These are phyloP conservation scores for Aspergillus sclerotiicarbonarius DNA, from an alignment of 495 filamentous ascomycete genomes.

Conservation along the genomic window DNA sequence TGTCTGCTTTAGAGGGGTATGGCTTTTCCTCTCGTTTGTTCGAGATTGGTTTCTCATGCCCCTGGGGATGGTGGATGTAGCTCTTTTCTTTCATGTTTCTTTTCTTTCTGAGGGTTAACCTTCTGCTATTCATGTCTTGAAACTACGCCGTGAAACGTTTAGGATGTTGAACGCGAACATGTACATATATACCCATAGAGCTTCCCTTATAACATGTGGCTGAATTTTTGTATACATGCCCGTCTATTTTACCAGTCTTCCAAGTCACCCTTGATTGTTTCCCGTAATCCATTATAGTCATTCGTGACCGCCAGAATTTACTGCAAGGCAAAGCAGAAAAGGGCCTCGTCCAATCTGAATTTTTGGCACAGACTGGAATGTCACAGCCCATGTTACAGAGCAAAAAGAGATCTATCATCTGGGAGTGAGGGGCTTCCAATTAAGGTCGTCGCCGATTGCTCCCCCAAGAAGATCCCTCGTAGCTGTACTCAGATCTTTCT, in stretches of 20 bases:
- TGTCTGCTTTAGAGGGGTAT: slow-evolving; percentile 28
- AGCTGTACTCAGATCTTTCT: neutral
- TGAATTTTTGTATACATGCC: neutral
- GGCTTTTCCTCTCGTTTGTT: slow-evolving; percentile 30
- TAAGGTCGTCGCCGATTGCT: slow-evolving; percentile 22
- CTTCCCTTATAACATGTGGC: slow-evolving; percentile 1
- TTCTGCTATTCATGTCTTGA: neutral
- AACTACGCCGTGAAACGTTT: neutral
- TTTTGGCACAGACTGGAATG: neutral
- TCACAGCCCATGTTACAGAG: neutral
- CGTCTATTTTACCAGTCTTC: neutral
- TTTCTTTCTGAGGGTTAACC: neutral
- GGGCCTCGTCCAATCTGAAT: too few species aligned
- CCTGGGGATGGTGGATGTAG: slow-evolving; percentile 12
- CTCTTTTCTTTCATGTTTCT: slow-evolving; percentile 4
- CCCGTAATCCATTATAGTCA: neutral
- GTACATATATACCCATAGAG: slow-evolving; percentile 25
- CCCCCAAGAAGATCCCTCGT: slow-evolving; percentile 29
- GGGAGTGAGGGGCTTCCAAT: slow-evolving; percentile 37
- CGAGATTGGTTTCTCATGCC: slow-evolving; percentile 30
- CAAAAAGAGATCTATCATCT: slow-evolving; percentile 11
- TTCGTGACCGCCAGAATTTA: neutral
- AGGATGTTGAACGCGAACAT: neutral
- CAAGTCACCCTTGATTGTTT: neutral
- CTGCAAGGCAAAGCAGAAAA: too few species aligned